These are phyloP conservation scores for Aeschynomene evenia DNA, from an alignment of 306 rosid species.

Conservation along the genomic window DNA sequence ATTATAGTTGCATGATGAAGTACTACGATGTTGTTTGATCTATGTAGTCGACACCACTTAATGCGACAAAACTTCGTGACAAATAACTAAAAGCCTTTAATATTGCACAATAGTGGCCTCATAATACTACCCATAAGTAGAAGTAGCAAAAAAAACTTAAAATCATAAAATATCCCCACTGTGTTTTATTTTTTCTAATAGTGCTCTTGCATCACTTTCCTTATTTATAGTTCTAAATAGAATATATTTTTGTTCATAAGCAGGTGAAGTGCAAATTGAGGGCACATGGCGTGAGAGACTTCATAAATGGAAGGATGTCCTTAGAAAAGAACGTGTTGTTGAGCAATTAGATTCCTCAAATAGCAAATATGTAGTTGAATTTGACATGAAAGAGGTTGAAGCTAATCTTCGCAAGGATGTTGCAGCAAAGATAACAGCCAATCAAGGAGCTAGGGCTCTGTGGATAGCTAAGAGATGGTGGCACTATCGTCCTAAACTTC, in stretches of 20 bases:
- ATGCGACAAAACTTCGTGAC: too few species aligned
- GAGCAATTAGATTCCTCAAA: constrained; percentile 62
- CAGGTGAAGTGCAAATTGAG: constrained; percentile 48
- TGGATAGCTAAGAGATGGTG: constrained; percentile 99
- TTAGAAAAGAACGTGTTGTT: constrained; percentile 59
- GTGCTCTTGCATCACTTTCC: background rate
- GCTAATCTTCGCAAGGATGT: constrained; percentile 87
- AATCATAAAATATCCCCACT: background rate
- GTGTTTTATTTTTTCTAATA: background rate
- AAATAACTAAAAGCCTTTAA: too few species aligned
- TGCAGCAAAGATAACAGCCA: constrained; percentile 56
- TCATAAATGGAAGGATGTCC: constrained; percentile 72
- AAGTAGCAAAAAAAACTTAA: background rate
- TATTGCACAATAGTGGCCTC: too few species aligned
- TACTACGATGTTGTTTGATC: too few species aligned
- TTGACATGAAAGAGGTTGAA: constrained; percentile 99
- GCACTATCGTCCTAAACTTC: constrained; percentile 91
- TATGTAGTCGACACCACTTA: too few species aligned
- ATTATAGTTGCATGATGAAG: too few species aligned
- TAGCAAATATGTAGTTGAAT: constrained; percentile 78
- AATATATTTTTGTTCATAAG: constrained; percentile 26
- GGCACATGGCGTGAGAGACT: constrained; percentile 90
- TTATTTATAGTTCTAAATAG: constrained; percentile 19
- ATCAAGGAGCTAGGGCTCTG: constrained; percentile 71
- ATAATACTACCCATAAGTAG: background rate